Conservation (phyloP, 371 early-diverging fungal species). For the Mucor saturninus region DNA sequence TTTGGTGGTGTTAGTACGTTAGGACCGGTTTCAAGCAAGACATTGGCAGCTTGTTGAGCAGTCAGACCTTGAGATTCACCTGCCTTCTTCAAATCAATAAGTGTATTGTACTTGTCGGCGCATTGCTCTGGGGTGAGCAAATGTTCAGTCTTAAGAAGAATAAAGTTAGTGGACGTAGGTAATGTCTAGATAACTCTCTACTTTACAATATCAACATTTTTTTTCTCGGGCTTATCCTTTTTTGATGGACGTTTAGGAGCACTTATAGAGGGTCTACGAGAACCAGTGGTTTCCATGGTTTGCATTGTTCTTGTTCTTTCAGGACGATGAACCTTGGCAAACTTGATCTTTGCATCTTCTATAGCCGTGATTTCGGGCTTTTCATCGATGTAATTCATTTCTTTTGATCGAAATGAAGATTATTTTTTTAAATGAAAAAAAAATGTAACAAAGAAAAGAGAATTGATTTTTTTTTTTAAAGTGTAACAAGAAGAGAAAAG, state of each 20-base stretch:
- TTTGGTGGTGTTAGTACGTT: conserved; percentile 90
- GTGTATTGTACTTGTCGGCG: conserved; percentile 58
- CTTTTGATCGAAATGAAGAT: not conserved
- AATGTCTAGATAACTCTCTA: not conserved
- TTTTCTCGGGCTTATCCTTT: conserved; percentile 19
- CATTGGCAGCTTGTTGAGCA: conserved; percentile 60
- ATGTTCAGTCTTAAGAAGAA: conserved; percentile 68
- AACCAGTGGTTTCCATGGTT: conserved; percentile 28
- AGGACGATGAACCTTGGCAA: conserved; percentile 33
- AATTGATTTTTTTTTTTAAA: too few species aligned
- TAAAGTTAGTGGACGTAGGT: not conserved
- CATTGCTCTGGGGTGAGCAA: conserved; percentile 73
- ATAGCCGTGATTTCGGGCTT: conserved; percentile 2
- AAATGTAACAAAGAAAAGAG: too few species aligned
- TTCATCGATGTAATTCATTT: conserved; percentile 18
- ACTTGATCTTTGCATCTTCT: conserved; percentile 34
- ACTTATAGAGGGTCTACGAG: conserved; percentile 38
- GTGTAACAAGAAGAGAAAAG: not conserved
- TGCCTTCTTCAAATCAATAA: conserved; percentile 63
- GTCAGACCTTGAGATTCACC: conserved; percentile 75
- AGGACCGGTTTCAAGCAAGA: conserved; percentile 74
- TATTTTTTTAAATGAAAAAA: not conserved
- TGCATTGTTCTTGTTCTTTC: conserved; percentile 35
- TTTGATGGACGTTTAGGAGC: conserved; percentile 31
- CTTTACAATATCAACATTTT: conserved; percentile 47